phyloP scores from a whole-genome alignment of 2,329 filamentous ascomycete species.

The Mariannaea sp. region DNA sequence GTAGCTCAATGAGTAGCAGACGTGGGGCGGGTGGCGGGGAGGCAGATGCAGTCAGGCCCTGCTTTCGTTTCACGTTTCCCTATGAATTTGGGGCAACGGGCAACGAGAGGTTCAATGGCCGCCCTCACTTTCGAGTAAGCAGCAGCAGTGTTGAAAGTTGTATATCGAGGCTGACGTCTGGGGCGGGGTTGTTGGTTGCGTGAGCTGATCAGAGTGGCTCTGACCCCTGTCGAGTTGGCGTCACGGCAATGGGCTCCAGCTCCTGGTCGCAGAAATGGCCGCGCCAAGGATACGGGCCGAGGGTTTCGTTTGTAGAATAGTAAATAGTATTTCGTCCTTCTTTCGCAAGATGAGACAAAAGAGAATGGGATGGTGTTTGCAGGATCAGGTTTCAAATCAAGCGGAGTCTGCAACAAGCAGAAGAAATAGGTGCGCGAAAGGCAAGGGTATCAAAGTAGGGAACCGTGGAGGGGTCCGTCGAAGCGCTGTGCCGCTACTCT shows the following conservation, averaged over 20 bases:
- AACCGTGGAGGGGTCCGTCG: constrained; percentile 4
- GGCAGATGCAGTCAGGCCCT: constrained; percentile 2
- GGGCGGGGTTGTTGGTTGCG: constrained; percentile 31
- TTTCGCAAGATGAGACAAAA: constrained; percentile 8
- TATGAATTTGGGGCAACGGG: neutral
- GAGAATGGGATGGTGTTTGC: constrained; percentile 1
- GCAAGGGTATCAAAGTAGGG: neutral
- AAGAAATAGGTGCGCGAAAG: constrained; percentile 11
- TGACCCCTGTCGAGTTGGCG: constrained; percentile 20
- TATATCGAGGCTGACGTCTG: constrained; percentile 21
- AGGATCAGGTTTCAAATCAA: constrained; percentile 10
- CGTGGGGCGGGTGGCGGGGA: neutral
- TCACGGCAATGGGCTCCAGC: constrained; percentile 20
- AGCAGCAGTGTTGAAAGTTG: constrained; percentile 3
- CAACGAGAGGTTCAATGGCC: constrained; percentile 10
- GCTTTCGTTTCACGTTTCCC: constrained; percentile 7
- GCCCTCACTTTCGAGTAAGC: neutral
- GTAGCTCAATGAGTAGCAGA: constrained; percentile 1
- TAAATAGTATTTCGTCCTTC: too few relatives aligned
- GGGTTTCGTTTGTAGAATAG: constrained; percentile 17
- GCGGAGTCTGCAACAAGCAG: constrained; percentile 1
- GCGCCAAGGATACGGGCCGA: constrained; percentile 31
- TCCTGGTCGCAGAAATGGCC: constrained; percentile 41
- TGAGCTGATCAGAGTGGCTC: constrained; percentile 22
- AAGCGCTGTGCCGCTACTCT: neutral